Evolutionary conservation across 768 basidiomycete genomes (phyloP).

Genomic region (Rhodotorula sphaerocarpa): DNA sequence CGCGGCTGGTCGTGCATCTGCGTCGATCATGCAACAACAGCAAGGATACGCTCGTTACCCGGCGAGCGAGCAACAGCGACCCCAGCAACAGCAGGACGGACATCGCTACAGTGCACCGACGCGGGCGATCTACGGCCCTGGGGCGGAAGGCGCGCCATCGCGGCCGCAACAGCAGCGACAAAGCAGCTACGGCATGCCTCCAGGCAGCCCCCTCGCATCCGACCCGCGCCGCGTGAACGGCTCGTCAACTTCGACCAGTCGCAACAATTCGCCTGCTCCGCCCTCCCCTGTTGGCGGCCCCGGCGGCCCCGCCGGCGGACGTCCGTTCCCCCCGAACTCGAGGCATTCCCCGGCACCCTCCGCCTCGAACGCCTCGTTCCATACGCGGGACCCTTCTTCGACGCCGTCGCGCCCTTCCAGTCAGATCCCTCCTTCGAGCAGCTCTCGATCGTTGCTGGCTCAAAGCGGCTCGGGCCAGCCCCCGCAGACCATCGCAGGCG

Average conservation of each 20-base stretch:
- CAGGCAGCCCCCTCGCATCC: no score
- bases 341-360: conserved; percentile 7
- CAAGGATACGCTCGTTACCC: no score
- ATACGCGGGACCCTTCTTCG: no score
- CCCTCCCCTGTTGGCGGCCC: not conserved
- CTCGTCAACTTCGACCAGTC: no score
- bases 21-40: no score
- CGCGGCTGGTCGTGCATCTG: not conserved
- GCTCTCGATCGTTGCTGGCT: not conserved
- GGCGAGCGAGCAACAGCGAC: not conserved
- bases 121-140: no score
- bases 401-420: not conserved
- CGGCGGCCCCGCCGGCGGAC: not conserved
- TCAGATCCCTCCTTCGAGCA: not conserved
- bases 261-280: not conserved
- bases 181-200: not conserved
- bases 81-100: not conserved
- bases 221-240: no score
- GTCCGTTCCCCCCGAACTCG: not conserved
- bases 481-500: conserved; percentile 31
- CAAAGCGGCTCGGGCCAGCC: not conserved
- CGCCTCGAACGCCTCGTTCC: not conserved
- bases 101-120: no score
- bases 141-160: no score
- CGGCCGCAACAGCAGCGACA: no score